Conservation (phyloP, 2,329 filamentous ascomycete species). For the Sclerotinia glacialis region DNA sequence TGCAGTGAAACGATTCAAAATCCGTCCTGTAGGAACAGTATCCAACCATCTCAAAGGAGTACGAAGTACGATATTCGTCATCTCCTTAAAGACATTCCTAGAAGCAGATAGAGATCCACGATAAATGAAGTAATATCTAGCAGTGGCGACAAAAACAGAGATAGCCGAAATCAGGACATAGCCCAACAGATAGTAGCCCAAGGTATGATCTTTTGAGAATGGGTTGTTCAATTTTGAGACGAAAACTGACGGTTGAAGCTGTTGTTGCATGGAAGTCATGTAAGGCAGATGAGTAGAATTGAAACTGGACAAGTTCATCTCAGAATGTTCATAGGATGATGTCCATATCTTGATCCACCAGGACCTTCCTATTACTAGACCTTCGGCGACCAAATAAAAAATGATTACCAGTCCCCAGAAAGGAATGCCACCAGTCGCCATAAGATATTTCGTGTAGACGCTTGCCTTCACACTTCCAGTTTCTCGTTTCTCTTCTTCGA, state of each 20-base stretch:
- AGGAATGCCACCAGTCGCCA: conserved; percentile 59
- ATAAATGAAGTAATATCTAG: conserved; percentile 60
- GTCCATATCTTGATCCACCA: conserved; percentile 66
- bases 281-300: conserved; percentile 20
- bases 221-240: conserved; percentile 15
- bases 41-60: conserved; percentile 74
- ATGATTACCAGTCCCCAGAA: conserved; percentile 56
- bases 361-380: conserved; percentile 44
- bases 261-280: conserved; percentile 21
- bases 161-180: conserved; percentile 60
- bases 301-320: conserved; percentile 14
- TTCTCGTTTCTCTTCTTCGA: conserved; percentile 69
- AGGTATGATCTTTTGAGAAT: conserved; percentile 15
- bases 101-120: conserved; percentile 64
- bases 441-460: conserved; percentile 66
- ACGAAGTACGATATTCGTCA: conserved; percentile 64
- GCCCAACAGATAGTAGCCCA: conserved; percentile 60
- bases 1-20: conserved; percentile 73
- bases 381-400: conserved; percentile 47
- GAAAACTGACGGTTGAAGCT: conserved; percentile 42
- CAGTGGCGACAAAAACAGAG: conserved; percentile 48
- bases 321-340: conserved; percentile 41
- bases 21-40: conserved; percentile 69
- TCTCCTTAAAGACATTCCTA: conserved; percentile 59
- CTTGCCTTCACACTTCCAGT: conserved; percentile 63